Evolutionary conservation across 169 alveolate genomes (phyloP).

Genomic region (Hammondia hammondi): DNA sequence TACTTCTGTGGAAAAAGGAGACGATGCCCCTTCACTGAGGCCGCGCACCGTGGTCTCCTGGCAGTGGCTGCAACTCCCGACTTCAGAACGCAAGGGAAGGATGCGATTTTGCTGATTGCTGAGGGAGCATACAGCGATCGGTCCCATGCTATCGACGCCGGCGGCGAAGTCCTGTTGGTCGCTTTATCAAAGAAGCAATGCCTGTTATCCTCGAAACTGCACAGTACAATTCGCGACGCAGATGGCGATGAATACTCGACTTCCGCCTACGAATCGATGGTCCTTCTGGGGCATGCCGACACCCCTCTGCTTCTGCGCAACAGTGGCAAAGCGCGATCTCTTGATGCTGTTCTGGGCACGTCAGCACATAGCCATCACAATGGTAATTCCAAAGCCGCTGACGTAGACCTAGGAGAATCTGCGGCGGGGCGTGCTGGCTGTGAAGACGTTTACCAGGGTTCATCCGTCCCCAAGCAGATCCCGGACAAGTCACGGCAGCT

Average conservation of each 20-base stretch:
- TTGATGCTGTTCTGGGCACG: neutral
- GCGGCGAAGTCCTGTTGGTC: neutral
- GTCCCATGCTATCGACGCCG: neutral
- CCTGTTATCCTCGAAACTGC: neutral
- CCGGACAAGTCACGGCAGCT: neutral
- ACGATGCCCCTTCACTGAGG: neutral
- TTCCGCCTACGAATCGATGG: neutral
- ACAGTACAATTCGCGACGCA: neutral
- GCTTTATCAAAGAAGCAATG: neutral
- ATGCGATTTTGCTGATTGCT: neutral
- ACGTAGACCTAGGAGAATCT: neutral
- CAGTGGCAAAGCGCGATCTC: neutral
- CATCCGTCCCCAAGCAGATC: neutral
- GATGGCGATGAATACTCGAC: neutral
- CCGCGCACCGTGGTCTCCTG: neutral
- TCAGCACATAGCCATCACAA: neutral
- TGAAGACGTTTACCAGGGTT: neutral
- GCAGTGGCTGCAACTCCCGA: neutral
- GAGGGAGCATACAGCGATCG: slow-evolving; percentile 34
- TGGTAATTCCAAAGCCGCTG: neutral
- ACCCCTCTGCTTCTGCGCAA: neutral
- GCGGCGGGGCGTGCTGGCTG: neutral
- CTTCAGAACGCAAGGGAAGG: neutral
- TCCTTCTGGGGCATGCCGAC: neutral
- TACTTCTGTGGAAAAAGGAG: neutral